Conservation (phyloP, 352 stramenopile species). For the Globisporangium apiculatum region DNA sequence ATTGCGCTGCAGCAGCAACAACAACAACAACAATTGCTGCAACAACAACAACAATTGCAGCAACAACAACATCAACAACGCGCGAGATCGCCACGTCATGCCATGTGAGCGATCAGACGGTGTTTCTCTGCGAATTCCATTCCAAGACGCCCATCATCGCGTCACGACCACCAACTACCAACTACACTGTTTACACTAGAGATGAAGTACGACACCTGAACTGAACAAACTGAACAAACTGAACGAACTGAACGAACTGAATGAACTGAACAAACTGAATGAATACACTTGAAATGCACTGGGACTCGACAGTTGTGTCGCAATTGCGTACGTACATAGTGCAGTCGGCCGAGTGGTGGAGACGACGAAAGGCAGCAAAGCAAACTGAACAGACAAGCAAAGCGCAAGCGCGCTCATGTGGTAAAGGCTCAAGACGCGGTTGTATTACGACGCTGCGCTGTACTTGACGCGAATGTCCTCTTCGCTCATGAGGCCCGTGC, state of each 20-base stretch:
- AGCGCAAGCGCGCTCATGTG: conserved; percentile 14
- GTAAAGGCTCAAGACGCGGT: conserved; percentile 21
- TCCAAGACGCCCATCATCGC: background rate
- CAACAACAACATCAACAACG: background rate
- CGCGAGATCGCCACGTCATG: no score
- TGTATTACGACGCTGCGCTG: conserved; percentile 64
- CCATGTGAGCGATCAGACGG: no score
- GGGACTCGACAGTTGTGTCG: background rate
- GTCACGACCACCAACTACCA: background rate
- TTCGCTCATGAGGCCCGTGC: conserved; percentile 86
- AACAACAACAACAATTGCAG: background rate
- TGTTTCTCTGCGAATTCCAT: no score
- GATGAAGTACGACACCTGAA: conserved; percentile 4
- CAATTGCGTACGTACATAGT: conserved; percentile 9
- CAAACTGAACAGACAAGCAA: conserved; percentile 7
- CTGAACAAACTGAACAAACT: conserved; percentile 9
- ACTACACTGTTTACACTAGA: conserved; percentile 1
- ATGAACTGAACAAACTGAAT: background rate
- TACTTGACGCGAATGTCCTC: conserved; percentile 96
- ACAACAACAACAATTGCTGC: background rate
- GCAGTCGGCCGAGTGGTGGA: conserved; percentile 5
- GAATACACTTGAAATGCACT: background rate
- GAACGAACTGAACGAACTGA: background rate
- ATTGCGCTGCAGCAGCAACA: background rate
- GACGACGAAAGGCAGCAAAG: conserved; percentile 6